Conservation (phyloP, 208 protist genomes). For the Crithidia brevicula region DNA sequence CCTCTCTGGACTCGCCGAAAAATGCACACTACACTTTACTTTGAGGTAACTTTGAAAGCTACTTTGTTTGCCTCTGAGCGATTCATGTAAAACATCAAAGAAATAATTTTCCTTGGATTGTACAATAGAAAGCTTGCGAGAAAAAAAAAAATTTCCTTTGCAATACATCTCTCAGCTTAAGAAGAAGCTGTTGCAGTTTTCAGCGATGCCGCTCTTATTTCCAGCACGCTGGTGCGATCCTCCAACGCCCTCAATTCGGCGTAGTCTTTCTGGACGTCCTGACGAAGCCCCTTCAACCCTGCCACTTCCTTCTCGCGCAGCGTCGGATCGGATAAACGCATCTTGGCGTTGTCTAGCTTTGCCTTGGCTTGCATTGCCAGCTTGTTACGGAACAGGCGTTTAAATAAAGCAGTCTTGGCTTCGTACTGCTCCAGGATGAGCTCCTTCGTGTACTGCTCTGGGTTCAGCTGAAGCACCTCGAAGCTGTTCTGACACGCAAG, state of each 20-base stretch:
- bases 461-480: constrained; percentile 71
- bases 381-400: constrained; percentile 75
- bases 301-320: constrained; percentile 62
- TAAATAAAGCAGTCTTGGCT: constrained; percentile 64
- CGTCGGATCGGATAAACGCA: constrained; percentile 67
- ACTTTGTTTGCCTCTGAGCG: too few species aligned
- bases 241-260: constrained; percentile 65
- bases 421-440: constrained; percentile 62
- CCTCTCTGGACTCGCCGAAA: too few species aligned
- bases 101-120: background rate
- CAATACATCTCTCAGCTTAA: background rate
- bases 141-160: background rate
- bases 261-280: constrained; percentile 32
- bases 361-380: constrained; percentile 79
- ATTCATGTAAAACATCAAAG: background rate
- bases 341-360: constrained; percentile 79
- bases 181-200: too few species aligned
- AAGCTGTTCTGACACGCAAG: constrained; percentile 72
- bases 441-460: constrained; percentile 50
- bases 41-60: too few species aligned
- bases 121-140: background rate
- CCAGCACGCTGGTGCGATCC: constrained; percentile 64
- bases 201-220: constrained; percentile 56
- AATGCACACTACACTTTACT: too few species aligned
- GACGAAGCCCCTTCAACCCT: constrained; percentile 39